Evolutionary conservation across 345 rosid species (phyloP).

Genomic region (Psidium guajava): DNA sequence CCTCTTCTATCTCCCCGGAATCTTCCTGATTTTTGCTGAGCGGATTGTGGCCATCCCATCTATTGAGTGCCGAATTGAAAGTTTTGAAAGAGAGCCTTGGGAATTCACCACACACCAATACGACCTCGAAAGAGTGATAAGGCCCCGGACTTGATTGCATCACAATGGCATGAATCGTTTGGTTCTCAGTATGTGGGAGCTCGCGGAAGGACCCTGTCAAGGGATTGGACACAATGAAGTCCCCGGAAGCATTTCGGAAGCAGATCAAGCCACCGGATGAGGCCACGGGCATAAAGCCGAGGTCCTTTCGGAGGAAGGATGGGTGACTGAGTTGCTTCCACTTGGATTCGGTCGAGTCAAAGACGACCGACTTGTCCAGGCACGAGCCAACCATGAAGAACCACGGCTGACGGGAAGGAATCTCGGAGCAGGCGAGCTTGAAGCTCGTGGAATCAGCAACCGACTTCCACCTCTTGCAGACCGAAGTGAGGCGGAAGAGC

Average conservation of each 20-base stretch:
- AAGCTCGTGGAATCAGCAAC: slow-evolving; percentile 52
- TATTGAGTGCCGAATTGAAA: slow-evolving; percentile 33
- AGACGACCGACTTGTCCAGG: slow-evolving; percentile 29
- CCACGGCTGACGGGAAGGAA: slow-evolving; percentile 75
- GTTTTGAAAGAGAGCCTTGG: slow-evolving; percentile 39
- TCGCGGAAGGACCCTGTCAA: slow-evolving; percentile 43
- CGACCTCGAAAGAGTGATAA: slow-evolving; percentile 37
- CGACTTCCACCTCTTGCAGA: slow-evolving; percentile 86
- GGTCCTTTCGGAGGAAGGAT: slow-evolving; percentile 8
- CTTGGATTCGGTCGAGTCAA: slow-evolving; percentile 49
- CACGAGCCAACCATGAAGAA: slow-evolving; percentile 57
- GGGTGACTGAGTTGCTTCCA: slow-evolving; percentile 52
- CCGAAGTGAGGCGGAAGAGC: slow-evolving; percentile 52
- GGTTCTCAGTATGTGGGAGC: slow-evolving; percentile 22
- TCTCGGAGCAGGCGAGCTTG: slow-evolving; percentile 62
- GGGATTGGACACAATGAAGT: slow-evolving; percentile 51
- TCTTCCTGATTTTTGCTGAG: slow-evolving; percentile 23
- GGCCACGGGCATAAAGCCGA: slow-evolving; percentile 48
- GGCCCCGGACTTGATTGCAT: slow-evolving; percentile 24
- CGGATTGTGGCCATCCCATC: slow-evolving; percentile 44
- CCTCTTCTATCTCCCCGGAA: slow-evolving; percentile 3
- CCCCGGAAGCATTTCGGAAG: slow-evolving; percentile 37
- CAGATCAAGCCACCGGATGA: slow-evolving; percentile 78
- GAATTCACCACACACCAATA: slow-evolving; percentile 54
- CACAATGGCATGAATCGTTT: slow-evolving; percentile 59